Evolutionary conservation across 495 filamentous ascomycete genomes (phyloP), one percentile per base, ranked within the genome.

Genomic region (Penicillium diatomitis): DNA sequence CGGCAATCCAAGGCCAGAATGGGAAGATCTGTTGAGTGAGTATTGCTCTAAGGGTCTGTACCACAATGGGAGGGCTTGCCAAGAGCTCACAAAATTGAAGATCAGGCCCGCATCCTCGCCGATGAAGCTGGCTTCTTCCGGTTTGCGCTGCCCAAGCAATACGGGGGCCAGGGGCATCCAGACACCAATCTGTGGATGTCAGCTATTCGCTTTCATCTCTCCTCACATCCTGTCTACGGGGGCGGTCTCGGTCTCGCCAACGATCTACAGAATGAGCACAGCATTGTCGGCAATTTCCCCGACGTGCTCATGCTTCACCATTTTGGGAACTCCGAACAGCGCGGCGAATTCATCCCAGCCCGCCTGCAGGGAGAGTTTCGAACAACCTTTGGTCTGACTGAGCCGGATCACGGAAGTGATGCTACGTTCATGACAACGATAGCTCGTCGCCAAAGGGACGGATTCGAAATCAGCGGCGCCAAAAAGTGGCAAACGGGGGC

Each of bases 401-500:
- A 81, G 62, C 77, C 77, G n/a, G 68, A 66, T 8, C 77, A 81
- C 50, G 79, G 79, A 3, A 78, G 73, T 51, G 78, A 82, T 57
- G 78, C 75, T 0, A 83, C 78, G 2, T 72, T 75, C 51, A 77
- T 81, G 74, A 67, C 63, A 3, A 81, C 77, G 0, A 53, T 60
- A n/a, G 78, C 73, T 2, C 52, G 32, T 37, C 57, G 62, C 38
- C 61, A 62, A 4, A 56, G 60, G 12, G 61, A 60, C 4, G 77
- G 77, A 3, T 82, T 67, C 58, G 53, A 69, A 44, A 74, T 83
- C 44, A 71, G 70, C 33, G 80, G 80, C 0, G 53, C 52, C 29
- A 83, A 83, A 63, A 80, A 75, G 60, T 83, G 79, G 80, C 78
- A 81, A 63, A 80, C 75, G 5, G 77, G 78, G 4, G 76, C 77